Percentiles rank a stretch among this genome's conserved stretches.
Conservation (phyloP, 1,139 yeast species). For the Candida buenavistaensis region DNA sequence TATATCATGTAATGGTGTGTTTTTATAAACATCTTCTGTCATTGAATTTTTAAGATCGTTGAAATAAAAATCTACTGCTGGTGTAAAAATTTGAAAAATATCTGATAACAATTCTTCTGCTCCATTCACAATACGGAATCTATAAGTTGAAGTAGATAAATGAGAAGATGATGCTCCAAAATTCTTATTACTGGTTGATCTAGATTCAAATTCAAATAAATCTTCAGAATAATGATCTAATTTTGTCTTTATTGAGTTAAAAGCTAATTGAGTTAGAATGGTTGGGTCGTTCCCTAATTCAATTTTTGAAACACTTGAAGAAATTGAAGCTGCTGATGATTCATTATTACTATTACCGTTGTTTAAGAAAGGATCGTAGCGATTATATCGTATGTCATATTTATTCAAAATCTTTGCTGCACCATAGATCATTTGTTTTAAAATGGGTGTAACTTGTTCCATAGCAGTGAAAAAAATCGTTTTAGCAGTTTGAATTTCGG, state of each 20-base stretch:
- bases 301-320: constrained; percentile 11
- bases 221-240: constrained; percentile 16
- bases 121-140: constrained; percentile 15
- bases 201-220: constrained; percentile 3
- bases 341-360: neutral
- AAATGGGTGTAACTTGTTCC: constrained; percentile 20
- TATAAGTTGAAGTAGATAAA: constrained; percentile 9
- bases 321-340: constrained; percentile 12
- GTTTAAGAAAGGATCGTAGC: neutral
- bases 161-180: constrained; percentile 3
- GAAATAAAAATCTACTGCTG: constrained; percentile 37
- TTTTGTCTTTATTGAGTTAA: constrained; percentile 10
- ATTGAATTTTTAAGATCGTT: constrained; percentile 29
- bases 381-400: constrained; percentile 17
- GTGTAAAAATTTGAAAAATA: constrained; percentile 34
- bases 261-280: constrained; percentile 6
- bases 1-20: constrained; percentile 18
- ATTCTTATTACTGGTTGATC: constrained; percentile 2
- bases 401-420: constrained; percentile 30
- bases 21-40: constrained; percentile 19
- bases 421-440: constrained; percentile 32
- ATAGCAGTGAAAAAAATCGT: constrained; percentile 25
- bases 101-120: constrained; percentile 38
- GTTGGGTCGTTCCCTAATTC: constrained; percentile 9
- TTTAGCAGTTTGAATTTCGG: constrained; percentile 30